These are phyloP conservation scores for Cryphonectria japonica DNA, from an alignment of 2,329 filamentous ascomycete genomes.

Conservation along the genomic window DNA sequence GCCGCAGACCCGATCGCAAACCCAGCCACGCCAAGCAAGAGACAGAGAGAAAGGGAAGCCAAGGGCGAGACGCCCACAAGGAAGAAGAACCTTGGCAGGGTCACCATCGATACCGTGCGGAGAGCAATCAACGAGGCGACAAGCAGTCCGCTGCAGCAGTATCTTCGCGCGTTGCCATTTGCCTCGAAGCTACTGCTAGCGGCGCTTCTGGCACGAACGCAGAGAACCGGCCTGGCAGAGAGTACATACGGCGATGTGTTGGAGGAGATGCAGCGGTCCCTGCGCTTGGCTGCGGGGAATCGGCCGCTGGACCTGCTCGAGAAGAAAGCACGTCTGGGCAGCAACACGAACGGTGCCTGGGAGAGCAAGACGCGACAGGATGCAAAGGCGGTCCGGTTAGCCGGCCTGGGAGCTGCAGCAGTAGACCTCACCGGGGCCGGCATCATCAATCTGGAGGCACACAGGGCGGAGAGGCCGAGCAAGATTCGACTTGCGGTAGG, in stretches of 20 bases:
- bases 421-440: constrained; percentile 86
- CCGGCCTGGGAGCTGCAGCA: constrained; percentile 61
- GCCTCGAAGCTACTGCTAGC: constrained; percentile 84
- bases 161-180: constrained; percentile 80
- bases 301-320: constrained; percentile 64
- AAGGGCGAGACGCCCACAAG: constrained; percentile 36
- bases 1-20: constrained; percentile 45
- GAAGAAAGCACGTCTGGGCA: constrained; percentile 26
- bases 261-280: constrained; percentile 78
- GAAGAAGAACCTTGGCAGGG: constrained; percentile 56
- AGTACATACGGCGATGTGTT: constrained; percentile 87
- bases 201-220: constrained; percentile 76
- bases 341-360: constrained; percentile 10
- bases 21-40: constrained; percentile 66
- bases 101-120: constrained; percentile 93
- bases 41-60: constrained; percentile 35
- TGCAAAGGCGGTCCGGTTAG: constrained; percentile 33
- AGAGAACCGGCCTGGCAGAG: constrained; percentile 84
- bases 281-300: constrained; percentile 61
- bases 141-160: constrained; percentile 87
- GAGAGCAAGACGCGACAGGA: constrained; percentile 24
- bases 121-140: constrained; percentile 95
- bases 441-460: constrained; percentile 80
- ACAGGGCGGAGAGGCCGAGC: constrained; percentile 81
- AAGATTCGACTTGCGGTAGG: constrained; percentile 85